These are phyloP conservation scores for Boeremia lycopersici DNA, from an alignment of 2,329 filamentous ascomycete genomes.

Conservation along the genomic window DNA sequence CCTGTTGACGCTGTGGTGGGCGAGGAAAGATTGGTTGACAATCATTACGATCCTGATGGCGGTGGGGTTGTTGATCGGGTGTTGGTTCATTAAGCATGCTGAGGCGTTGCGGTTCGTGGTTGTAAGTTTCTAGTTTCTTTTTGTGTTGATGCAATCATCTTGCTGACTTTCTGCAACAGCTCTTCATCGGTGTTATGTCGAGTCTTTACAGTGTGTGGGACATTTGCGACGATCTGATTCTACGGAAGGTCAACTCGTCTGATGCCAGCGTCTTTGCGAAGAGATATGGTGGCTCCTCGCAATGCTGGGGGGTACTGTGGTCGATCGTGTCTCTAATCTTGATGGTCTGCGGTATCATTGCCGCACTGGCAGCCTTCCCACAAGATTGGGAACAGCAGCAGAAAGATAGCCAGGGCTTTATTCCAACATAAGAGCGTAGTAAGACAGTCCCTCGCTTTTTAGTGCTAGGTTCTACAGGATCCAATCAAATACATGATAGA, in stretches of 20 bases:
- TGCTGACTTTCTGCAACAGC: conserved; percentile 42
- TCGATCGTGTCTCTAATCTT: conserved; percentile 72
- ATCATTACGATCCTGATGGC: conserved; percentile 72
- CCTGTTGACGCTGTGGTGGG: conserved; percentile 82
- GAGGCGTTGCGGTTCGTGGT: conserved; percentile 76
- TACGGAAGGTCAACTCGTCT: conserved; percentile 79
- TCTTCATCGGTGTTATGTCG: conserved; percentile 84
- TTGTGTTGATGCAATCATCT: background rate
- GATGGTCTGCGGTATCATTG: conserved; percentile 76
- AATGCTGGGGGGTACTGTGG: conserved; percentile 84
- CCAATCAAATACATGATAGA: too few species aligned
- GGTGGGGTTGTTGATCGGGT: conserved; percentile 72
- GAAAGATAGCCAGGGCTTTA: conserved; percentile 70
- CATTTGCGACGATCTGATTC: conserved; percentile 81
- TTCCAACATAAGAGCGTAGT: conserved; percentile 51
- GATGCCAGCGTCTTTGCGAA: conserved; percentile 81
- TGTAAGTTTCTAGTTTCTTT: conserved; percentile 47
- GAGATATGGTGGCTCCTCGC: conserved; percentile 77
- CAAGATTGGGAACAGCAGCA: conserved; percentile 72
- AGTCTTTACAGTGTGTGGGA: conserved; percentile 83
- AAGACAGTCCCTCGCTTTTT: background rate
- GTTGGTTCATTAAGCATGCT: conserved; percentile 81
- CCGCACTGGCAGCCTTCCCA: conserved; percentile 76
- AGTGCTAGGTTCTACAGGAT: background rate
- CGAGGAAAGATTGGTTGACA: conserved; percentile 77